Conservation (phyloP, 2,329 filamentous ascomycete genomes). For the Colletotrichum sp. region DNA sequence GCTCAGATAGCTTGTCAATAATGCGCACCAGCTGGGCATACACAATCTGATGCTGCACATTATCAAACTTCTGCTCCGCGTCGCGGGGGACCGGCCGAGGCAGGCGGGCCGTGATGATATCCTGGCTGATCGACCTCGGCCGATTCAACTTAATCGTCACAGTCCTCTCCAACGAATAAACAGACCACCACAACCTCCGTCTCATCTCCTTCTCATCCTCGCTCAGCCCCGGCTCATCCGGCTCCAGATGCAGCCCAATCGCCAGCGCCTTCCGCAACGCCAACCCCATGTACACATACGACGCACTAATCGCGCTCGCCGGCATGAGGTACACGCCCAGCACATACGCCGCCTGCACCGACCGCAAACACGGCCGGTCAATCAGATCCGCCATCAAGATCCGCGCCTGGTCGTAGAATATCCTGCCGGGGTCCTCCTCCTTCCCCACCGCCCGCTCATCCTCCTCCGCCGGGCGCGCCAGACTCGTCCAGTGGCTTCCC, state of each 20-base stretch:
- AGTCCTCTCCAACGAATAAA: slow-evolving; percentile 32
- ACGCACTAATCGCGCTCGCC: slow-evolving; percentile 35
- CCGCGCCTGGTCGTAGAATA: slow-evolving; percentile 33
- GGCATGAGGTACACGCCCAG: slow-evolving; percentile 40
- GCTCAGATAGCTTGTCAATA: slow-evolving; percentile 32
- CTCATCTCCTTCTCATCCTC: slow-evolving; percentile 27
- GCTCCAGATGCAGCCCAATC: slow-evolving; percentile 29
- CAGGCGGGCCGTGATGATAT: slow-evolving; percentile 26
- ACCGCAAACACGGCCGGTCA: slow-evolving; percentile 32
- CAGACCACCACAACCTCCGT: slow-evolving; percentile 31
- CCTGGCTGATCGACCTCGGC: slow-evolving; percentile 25
- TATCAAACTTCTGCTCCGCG: slow-evolving; percentile 32
- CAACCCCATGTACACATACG: slow-evolving; percentile 34
- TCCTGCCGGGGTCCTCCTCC: slow-evolving; percentile 30
- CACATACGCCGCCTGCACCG: slow-evolving; percentile 36
- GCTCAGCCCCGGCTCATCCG: slow-evolving; percentile 25
- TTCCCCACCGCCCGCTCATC: neutral
- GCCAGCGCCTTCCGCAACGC: slow-evolving; percentile 32
- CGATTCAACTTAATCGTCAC: slow-evolving; percentile 28
- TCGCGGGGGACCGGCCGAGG: slow-evolving; percentile 25
- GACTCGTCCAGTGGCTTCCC: slow-evolving; percentile 37
- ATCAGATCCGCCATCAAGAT: slow-evolving; percentile 36
- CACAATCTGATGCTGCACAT: slow-evolving; percentile 36
- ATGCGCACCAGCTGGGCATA: slow-evolving; percentile 31
- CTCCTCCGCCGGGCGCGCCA: slow-evolving; percentile 29